phyloP scores from a whole-genome alignment of 768 basidiomycete species.

The Mycena pura region DNA sequence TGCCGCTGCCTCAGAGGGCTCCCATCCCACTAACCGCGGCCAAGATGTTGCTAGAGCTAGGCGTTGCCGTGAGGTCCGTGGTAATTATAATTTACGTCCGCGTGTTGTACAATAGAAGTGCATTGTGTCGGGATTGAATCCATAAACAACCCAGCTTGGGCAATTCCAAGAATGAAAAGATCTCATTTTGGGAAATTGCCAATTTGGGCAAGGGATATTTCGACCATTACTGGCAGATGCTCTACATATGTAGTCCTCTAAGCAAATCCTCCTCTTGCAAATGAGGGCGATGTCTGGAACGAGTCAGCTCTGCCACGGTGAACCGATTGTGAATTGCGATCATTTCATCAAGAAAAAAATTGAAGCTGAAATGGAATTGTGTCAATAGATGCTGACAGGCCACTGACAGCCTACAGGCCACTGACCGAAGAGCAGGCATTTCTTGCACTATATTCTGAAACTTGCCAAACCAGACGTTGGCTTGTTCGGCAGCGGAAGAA shows the following conservation, averaged over 20 bases:
- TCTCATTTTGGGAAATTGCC: too few relatives aligned
- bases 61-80: not conserved
- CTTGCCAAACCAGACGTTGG: constrained; percentile 35
- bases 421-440: constrained; percentile 29
- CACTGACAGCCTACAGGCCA: too few relatives aligned
- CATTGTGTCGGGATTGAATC: too few relatives aligned
- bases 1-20: not conserved
- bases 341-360: constrained; percentile 41
- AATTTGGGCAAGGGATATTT: too few relatives aligned
- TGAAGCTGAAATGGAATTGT: not conserved
- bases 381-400: not conserved
- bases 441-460: constrained; percentile 30
- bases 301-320: not conserved
- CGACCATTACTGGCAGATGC: too few relatives aligned
- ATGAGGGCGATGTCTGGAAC: not conserved
- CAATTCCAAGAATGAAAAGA: too few relatives aligned
- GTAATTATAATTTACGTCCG: not conserved
- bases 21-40: not conserved
- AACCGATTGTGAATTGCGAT: constrained; percentile 27
- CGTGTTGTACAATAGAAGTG: too few relatives aligned
- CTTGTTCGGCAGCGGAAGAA: constrained; percentile 37
- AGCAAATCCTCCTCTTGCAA: not conserved
- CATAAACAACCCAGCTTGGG: too few relatives aligned
- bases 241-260: too few relatives aligned
- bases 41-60: not conserved